Evolutionary conservation across 148 eudicot species (phyloP).

Genomic region (Camellia granthamiana): DNA sequence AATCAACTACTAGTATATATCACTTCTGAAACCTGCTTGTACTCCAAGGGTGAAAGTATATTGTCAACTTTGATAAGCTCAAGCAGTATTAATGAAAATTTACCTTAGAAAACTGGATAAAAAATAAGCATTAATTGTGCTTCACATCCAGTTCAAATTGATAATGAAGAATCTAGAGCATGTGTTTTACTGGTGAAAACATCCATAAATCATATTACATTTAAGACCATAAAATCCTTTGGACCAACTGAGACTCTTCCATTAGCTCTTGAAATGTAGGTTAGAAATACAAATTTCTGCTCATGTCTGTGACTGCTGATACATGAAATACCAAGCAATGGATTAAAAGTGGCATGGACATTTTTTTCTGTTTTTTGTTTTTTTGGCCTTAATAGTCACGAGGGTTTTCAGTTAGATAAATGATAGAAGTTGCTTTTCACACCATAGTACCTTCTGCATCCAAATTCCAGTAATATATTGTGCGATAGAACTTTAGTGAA

Average conservation of each 20-base stretch:
- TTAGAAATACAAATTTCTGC: not conserved
- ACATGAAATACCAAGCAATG: not conserved
- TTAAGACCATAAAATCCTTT: not conserved
- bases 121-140: not conserved
- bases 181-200: not conserved
- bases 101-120: not conserved
- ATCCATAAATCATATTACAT: not conserved
- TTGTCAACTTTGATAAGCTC: not conserved
- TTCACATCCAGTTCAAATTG: not conserved
- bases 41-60: not conserved
- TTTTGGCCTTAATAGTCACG: too few relatives aligned
- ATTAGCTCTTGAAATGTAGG: not conserved
- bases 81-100: not conserved
- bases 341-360: too few relatives aligned
- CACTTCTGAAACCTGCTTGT: not conserved
- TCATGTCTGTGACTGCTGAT: not conserved
- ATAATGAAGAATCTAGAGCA: not conserved
- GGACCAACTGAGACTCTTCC: not conserved
- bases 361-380: too few relatives aligned
- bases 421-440: too few relatives aligned
- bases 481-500: too few relatives aligned
- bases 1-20: not conserved
- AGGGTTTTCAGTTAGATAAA: too few relatives aligned
- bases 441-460: too few relatives aligned
- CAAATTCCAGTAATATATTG: too few relatives aligned